Conservation (phyloP, 805 yeast species). For the Candida golubevii region DNA sequence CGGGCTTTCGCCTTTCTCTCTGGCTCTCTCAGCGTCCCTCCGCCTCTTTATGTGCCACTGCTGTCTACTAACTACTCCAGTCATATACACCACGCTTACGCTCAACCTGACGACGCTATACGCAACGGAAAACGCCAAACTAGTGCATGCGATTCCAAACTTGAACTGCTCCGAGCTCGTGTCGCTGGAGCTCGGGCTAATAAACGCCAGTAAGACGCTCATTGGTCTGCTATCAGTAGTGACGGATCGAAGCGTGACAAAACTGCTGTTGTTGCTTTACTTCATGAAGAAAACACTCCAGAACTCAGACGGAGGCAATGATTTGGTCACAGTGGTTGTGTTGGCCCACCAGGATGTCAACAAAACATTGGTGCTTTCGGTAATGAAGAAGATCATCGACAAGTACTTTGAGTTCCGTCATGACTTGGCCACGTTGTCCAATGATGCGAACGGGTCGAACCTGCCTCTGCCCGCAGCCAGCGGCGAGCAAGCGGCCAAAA, state of each 20-base stretch:
- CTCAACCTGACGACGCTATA: constrained; percentile 56
- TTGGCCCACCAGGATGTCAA: constrained; percentile 43
- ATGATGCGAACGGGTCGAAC: neutral
- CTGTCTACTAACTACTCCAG: constrained; percentile 18
- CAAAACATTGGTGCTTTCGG: constrained; percentile 42
- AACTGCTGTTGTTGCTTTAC: constrained; percentile 34
- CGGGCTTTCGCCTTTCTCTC: neutral
- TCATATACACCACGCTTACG: constrained; percentile 46
- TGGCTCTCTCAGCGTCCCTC: neutral
- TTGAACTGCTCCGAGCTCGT: constrained; percentile 52
- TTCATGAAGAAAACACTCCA: constrained; percentile 45
- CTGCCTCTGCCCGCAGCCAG: neutral
- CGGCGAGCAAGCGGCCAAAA: constrained; percentile 15
- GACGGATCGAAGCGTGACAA: constrained; percentile 23
- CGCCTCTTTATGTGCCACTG: neutral
- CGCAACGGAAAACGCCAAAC: constrained; percentile 48
- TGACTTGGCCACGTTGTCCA: constrained; percentile 17
- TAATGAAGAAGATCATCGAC: constrained; percentile 47
- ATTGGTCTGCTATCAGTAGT: constrained; percentile 35
- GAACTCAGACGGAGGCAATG: constrained; percentile 43
- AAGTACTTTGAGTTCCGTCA: constrained; percentile 43
- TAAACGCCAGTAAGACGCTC: constrained; percentile 45
- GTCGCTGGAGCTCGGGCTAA: constrained; percentile 50
- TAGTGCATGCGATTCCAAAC: constrained; percentile 38
- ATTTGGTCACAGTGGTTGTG: constrained; percentile 49